phyloP scores from a whole-genome alignment of 257 asterid species.

The Knoxia roxburghii region DNA sequence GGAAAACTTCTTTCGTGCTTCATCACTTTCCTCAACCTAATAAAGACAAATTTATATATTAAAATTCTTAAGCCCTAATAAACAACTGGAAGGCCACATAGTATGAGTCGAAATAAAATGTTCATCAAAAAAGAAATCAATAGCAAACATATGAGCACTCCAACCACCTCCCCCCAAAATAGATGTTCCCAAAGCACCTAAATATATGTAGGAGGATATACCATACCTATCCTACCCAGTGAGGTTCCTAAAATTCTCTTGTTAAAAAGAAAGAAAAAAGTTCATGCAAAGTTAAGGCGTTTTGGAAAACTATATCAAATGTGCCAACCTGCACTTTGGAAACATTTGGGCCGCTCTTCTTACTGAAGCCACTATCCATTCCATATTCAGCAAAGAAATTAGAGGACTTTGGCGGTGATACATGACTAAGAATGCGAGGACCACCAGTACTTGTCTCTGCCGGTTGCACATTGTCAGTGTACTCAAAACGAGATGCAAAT shows the following conservation, averaged over 20 bases:
- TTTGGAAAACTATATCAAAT: neutral
- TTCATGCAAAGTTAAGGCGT: no score
- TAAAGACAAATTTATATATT: conserved; percentile 4
- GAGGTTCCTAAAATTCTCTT: neutral
- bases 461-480: conserved; percentile 59
- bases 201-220: neutral
- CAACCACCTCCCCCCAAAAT: no score
- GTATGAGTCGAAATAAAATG: neutral
- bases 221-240: neutral
- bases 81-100: neutral
- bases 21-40: conserved; percentile 94
- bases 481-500: conserved; percentile 76
- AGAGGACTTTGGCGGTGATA: conserved; percentile 62
- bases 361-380: conserved; percentile 75
- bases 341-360: conserved; percentile 62
- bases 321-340: conserved; percentile 55
- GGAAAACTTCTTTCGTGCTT: conserved; percentile 94
- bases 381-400: conserved; percentile 83
- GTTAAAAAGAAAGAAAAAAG: neutral
- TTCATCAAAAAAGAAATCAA: no score
- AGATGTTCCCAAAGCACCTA: neutral
- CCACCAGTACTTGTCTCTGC: conserved; percentile 67
- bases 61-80: neutral
- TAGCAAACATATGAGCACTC: no score
- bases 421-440: conserved; percentile 52